phyloP scores from a whole-genome alignment of 2,329 filamentous ascomycete genomes.

The Dichotomopilus funicola region DNA sequence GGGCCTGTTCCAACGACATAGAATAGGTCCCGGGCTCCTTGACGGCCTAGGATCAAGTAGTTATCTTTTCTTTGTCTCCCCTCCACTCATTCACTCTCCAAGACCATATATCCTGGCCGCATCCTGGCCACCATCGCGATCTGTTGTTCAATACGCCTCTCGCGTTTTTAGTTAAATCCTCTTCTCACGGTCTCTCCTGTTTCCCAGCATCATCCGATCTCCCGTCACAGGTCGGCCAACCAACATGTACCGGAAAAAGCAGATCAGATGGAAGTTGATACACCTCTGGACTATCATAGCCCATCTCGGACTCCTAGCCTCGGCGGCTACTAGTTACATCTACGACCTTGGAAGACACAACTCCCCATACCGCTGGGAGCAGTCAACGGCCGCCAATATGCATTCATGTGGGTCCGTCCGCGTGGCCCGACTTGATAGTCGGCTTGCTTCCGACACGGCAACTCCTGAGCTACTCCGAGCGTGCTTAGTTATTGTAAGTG shows the following conservation, averaged over 20 bases:
- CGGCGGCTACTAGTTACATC: constrained; percentile 14
- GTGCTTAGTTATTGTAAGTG: constrained; percentile 16
- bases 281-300: constrained; percentile 18
- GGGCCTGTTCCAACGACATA: too few relatives aligned
- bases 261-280: constrained; percentile 21
- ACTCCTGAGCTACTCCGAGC: constrained; percentile 12
- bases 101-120: too few relatives aligned
- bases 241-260: constrained; percentile 13
- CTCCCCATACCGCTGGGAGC: background rate
- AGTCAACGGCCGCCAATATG: background rate
- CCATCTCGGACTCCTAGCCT: constrained; percentile 19
- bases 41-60: too few relatives aligned
- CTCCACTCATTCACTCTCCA: too few relatives aligned
- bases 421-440: background rate
- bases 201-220: background rate
- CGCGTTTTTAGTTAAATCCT: too few relatives aligned
- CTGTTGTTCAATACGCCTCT: too few relatives aligned
- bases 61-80: too few relatives aligned
- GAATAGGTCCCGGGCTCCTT: too few relatives aligned
- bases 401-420: constrained; percentile 5
- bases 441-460: constrained; percentile 8
- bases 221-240: background rate
- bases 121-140: too few relatives aligned
- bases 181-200: too few relatives aligned
- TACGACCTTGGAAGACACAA: constrained; percentile 12